Percentiles rank a stretch among this genome's conserved stretches.
phyloP scores from a whole-genome alignment of 2,329 filamentous ascomycete genomes.

The Coniochaeta sp. region DNA sequence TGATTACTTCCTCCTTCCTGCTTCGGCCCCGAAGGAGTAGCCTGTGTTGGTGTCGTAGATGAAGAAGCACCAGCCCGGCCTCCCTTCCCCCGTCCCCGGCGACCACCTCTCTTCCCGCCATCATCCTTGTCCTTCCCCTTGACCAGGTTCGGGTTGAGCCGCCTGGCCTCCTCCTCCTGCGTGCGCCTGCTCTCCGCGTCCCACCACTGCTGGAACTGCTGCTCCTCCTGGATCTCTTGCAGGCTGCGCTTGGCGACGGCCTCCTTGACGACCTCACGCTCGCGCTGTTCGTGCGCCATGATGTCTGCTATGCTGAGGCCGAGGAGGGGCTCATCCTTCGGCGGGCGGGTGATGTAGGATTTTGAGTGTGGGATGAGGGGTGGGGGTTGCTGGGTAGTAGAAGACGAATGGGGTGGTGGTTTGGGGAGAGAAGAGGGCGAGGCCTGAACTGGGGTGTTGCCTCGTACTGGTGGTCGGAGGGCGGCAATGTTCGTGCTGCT shows the following conservation, averaged over 20 bases:
- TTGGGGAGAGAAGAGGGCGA: conserved; percentile 2
- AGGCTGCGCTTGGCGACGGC: conserved; percentile 82
- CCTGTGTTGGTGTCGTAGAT: not conserved
- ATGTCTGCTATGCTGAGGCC: conserved; percentile 82
- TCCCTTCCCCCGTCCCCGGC: not conserved
- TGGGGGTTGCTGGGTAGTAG: conserved; percentile 23
- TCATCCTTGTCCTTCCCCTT: not conserved
- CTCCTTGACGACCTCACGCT: conserved; percentile 76
- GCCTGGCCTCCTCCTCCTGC: conserved; percentile 47
- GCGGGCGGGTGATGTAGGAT: conserved; percentile 49
- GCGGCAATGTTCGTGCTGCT: conserved; percentile 8
- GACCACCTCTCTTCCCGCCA: not conserved
- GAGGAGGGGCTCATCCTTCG: conserved; percentile 55
- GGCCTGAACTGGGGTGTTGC: not conserved
- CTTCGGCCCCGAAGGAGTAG: not conserved
- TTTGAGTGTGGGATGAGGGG: conserved; percentile 53
- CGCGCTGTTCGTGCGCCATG: conserved; percentile 75
- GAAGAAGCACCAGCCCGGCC: not conserved
- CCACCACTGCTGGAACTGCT: conserved; percentile 97
- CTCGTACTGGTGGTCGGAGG: conserved; percentile 9
- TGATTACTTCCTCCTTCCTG: not conserved
- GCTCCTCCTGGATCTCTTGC: conserved; percentile 93
- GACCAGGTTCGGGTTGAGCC: not conserved
- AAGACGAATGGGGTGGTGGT: conserved; percentile 8
- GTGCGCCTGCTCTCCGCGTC: conserved; percentile 72